These are phyloP conservation scores for Bacidia gigantensis DNA, from an alignment of 495 filamentous ascomycete genomes.

Conservation along the genomic window DNA sequence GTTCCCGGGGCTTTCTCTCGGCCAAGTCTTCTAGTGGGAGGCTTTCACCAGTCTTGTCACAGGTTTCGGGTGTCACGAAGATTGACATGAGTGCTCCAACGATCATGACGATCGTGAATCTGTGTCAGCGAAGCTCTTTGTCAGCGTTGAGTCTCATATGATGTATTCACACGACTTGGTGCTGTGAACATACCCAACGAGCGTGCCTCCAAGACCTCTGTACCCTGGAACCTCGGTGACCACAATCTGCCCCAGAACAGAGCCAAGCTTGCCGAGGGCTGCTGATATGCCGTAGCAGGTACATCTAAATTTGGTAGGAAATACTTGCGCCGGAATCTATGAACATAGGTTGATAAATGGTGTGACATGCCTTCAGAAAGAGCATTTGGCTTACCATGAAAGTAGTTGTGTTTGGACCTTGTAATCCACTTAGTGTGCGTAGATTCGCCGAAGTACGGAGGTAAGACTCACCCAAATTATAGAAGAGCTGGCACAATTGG, in stretches of 20 bases:
- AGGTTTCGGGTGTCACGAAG: slow-evolving; percentile 11
- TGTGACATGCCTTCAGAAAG: not conserved
- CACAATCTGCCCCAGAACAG: slow-evolving; percentile 41
- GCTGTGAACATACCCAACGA: slow-evolving; percentile 9
- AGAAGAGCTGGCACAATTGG: slow-evolving; percentile 45
- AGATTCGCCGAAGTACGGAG: not conserved
- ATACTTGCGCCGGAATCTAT: slow-evolving; percentile 42
- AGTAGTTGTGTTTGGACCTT: slow-evolving; percentile 41
- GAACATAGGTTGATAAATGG: not conserved
- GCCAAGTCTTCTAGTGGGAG: slow-evolving; percentile 9
- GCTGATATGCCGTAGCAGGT: slow-evolving; percentile 44
- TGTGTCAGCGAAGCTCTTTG: not conserved
- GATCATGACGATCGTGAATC: slow-evolving; percentile 15
- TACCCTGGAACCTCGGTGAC: slow-evolving; percentile 21
- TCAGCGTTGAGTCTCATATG: not conserved
- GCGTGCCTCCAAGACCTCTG: slow-evolving; percentile 4
- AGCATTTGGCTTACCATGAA: slow-evolving; percentile 33
- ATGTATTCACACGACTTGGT: not conserved
- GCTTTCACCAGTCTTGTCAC: slow-evolving; percentile 9
- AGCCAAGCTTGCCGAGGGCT: slow-evolving; percentile 42
- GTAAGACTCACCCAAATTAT: slow-evolving; percentile 40
- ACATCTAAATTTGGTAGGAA: slow-evolving; percentile 45
- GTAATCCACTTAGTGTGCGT: not conserved
- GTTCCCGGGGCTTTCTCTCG: slow-evolving; percentile 5
- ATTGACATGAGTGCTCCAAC: slow-evolving; percentile 8